Evolutionary conservation across 768 basidiomycete genomes (phyloP), one percentile per base, ranked within the genome.

Genomic region (Pleurotus djamor): DNA sequence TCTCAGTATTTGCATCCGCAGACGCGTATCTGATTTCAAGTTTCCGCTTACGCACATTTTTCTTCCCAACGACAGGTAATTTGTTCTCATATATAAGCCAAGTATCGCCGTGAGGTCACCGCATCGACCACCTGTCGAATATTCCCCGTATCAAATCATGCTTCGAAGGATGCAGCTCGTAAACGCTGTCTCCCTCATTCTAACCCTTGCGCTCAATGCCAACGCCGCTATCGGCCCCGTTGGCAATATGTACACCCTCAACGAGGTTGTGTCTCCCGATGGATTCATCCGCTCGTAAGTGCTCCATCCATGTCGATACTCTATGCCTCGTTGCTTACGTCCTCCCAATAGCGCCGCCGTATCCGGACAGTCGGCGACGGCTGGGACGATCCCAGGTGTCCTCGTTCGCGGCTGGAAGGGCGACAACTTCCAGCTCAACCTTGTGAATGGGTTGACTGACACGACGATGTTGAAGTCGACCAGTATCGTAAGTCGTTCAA

Each of bases 381-480:
- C 32, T 8, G 49, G 49, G 5, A 32, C 49, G 10, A 35, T 50
- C 34, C 49, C 49, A 5, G 49, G 49, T 12, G 49, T 50, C 49
- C 49, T 50, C 12, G 34, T 50, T 35, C 49, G 28, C 32, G 49
- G 49, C 32, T 50, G 6, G 9, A 50, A 50, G 71, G 78, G 82
- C 10, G 72, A 77, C 55, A 64, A 63, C 36, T 82, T 82, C 63
- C 48, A 61, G 33, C 66, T 87, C 45, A 82, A 83, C 49, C 82
- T 87, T 3, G 69, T 76, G 14, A 76, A 84, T 60, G 35, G 66
- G 12, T 71, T 86, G 21, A 73, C 69, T 0, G 81, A 87, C 48
- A 72, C 74, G 1, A 71, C 78, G 0, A 83, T 86, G 84, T 61
- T 77, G 34, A 74, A 73, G 44, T 71, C 69, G 4, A 86, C 85